Base-by-base conservation (phyloP, 2,329 filamentous ascomycete species). In the Aspergillus sp. region DNA sequence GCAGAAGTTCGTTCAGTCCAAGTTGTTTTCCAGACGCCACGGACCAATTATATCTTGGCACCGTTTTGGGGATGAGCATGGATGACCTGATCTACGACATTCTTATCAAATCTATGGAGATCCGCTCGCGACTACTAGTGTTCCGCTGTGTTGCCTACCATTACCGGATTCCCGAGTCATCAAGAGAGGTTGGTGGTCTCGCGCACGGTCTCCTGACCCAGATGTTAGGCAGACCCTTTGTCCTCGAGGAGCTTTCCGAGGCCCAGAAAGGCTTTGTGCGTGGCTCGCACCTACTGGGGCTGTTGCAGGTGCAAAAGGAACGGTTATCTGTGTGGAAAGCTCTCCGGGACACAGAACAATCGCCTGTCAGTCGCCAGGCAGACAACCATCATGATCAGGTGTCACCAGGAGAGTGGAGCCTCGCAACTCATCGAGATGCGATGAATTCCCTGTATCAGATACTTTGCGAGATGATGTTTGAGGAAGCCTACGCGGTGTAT, bases 41-140 rank as follows among this genome's bases (percentile, higher is more conserved):
- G 8, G 66, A 67, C 15, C 58, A 62, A 15, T 49, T 67, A 2
- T 64, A 64, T 55, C 53, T 67, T 8, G 30, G 13, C 19, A 66
- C 66, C 48, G 62, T 68, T 2, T 0, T 64, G 10, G 61, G 59
- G 2, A 66, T 69, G 62, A 59, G 47, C 25, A 8, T 39, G 25
- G 65, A 68, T 54, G 66, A 69, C 21, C 54, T 69, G 3, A 65
- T 69, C 6, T 64, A 69, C 27, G 67, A 69, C 39, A 67, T 69
- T 8, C 50, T 69, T 8, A 62, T 68, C 54, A 67, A 65, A 41
- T 62, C 63, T 3, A 57, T 67, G 17, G 67, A 68, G 32, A 62
- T 69, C 15, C 55, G 66, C 17, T 60, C 55, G 3, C 58, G 62
- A 30, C 21, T 64, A 8, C 50, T 65, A 10, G 56, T 67, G 7